A percentile compares a stretch with the other conserved stretches of the same genome.
phyloP scores from a whole-genome alignment of 129 eudicot genomes.

The Flaveria trinervia region DNA sequence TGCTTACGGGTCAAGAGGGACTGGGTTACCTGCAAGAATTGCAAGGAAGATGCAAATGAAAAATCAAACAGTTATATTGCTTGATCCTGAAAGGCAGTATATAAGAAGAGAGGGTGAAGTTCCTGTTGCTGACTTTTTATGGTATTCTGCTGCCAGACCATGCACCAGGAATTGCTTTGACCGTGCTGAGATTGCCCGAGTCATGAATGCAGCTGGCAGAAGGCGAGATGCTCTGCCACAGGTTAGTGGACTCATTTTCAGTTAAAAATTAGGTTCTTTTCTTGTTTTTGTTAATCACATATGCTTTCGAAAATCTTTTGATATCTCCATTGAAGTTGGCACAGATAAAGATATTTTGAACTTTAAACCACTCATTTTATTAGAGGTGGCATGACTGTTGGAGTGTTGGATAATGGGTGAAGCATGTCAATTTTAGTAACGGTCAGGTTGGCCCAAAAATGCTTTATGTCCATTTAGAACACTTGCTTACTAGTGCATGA shows the following conservation, averaged over 20 bases:
- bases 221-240: constrained; percentile 97
- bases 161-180: constrained; percentile 97
- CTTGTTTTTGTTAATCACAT: constrained; percentile 12
- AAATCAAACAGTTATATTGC: constrained; percentile 84
- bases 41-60: constrained; percentile 89
- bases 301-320: neutral
- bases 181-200: constrained; percentile 99
- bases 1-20: constrained; percentile 87
- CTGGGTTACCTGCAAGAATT: constrained; percentile 91
- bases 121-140: constrained; percentile 97
- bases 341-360: neutral
- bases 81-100: constrained; percentile 88
- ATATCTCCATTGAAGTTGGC: neutral
- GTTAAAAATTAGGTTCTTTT: constrained; percentile 7
- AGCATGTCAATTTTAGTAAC: neutral
- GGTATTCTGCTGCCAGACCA: constrained; percentile 97
- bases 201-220: constrained; percentile 97
- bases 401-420: neutral
- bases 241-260: constrained; percentile 45
- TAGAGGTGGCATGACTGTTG: neutral
- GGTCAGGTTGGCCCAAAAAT: neutral
- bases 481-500: neutral
- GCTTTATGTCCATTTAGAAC: neutral
- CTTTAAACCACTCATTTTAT: neutral
- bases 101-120: constrained; percentile 93